phyloP scores from a whole-genome alignment of 768 basidiomycete genomes.

The Russula vinacea region DNA sequence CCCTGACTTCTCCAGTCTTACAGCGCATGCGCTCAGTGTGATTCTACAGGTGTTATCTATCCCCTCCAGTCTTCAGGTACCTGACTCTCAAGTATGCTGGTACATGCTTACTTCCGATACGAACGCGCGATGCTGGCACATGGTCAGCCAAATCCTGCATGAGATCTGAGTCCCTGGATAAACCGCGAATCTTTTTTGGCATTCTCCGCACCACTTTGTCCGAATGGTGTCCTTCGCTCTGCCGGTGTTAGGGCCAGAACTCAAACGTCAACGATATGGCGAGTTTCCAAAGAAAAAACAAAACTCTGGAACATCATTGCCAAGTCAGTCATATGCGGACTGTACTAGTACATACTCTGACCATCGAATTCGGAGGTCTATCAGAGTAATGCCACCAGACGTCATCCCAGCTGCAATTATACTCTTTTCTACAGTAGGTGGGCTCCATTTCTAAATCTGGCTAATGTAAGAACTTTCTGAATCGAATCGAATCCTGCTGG shows the following conservation, averaged over 20 bases:
- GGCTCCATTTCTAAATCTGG: slow-evolving; percentile 62
- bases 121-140: not conserved
- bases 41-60: slow-evolving; percentile 1
- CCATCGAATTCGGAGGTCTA: slow-evolving; percentile 15
- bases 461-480: slow-evolving; percentile 47
- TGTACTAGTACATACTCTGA: slow-evolving; percentile 12
- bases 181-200: not conserved
- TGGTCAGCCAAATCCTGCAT: too few species aligned
- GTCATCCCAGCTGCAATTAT: slow-evolving; percentile 70
- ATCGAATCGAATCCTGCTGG: slow-evolving; percentile 1
- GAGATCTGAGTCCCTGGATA: not conserved
- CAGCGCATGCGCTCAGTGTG: not conserved
- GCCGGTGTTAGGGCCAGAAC: slow-evolving; percentile 73
- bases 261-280: slow-evolving; percentile 58
- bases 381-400: slow-evolving; percentile 62
- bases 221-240: slow-evolving; percentile 45
- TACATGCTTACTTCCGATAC: not conserved
- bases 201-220: not conserved
- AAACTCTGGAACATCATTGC: slow-evolving; percentile 49
- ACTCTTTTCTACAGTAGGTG: slow-evolving; percentile 56
- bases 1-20: not conserved
- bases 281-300: slow-evolving; percentile 45
- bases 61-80: not conserved
- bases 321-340: slow-evolving; percentile 39
- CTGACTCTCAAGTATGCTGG: not conserved